Evolutionary conservation across 148 eudicot species (phyloP), one percentile per base, ranked within the genome.

Genomic region (Chenopodium suecicum): DNA sequence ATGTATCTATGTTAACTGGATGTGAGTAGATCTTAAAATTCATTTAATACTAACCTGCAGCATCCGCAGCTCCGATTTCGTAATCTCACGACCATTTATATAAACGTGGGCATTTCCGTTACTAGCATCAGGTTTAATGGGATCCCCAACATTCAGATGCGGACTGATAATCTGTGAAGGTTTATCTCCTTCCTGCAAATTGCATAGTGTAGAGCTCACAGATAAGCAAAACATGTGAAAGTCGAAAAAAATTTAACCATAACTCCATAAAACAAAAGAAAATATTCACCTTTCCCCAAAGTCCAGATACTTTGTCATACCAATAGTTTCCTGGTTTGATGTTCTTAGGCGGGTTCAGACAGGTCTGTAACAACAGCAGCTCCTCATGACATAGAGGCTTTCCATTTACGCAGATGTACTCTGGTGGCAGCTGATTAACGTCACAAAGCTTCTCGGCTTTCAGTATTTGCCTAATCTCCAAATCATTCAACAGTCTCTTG

Each of bases 231-330:
- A 71, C 31, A 27, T 29, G 79, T 79, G 54, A 58, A 79, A 75
- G 12, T 63, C 17, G 23, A 34, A n/a, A 41, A 76, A 63, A 83
- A 78, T 0, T 66, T 37, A 80, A 41, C 62, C 65, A 54, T 10
- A 63, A 7, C 32, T 63, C 76, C 9, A 70, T 56, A 64, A 76
- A 25, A 46, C 25, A 79, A 60, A 23, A 14, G 27, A 23, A 73
- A 27, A n/a, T 67, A 83, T 74, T 90, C 83, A 96, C 99, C 98
- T 94, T 96, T 91, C 99, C 99, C 99, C 99, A 96, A 83, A 96
- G 95, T 82, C 99, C 99, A 29, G 99, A 96, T 84, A 96, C 99
- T 92, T 89, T 94, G 88, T 96, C 99, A 78, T 96, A 96, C 99
- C 99, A 96, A 84, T 92, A 96, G 47, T 83, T 89, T 74, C 99